phyloP scores from a whole-genome alignment of 495 filamentous ascomycete genomes.

The Elaphomyces granulatus region DNA sequence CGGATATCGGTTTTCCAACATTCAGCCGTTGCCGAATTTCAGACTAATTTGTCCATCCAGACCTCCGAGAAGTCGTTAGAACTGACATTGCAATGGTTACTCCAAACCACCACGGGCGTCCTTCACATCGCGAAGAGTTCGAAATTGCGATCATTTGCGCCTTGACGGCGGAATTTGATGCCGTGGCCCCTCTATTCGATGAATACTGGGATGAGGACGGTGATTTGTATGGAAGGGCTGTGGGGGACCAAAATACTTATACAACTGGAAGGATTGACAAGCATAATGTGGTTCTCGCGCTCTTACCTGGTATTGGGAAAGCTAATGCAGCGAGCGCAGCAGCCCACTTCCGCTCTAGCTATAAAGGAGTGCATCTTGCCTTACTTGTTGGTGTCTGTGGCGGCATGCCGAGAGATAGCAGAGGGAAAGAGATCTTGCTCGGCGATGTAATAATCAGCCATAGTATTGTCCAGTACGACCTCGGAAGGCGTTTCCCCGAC shows the following conservation, averaged over 20 bases:
- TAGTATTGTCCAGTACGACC: slow-evolving; percentile 20
- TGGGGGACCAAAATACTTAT: slow-evolving; percentile 17
- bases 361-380: slow-evolving; percentile 9
- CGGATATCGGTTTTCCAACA: too few relatives aligned
- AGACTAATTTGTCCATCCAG: too few relatives aligned
- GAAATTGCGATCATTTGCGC: slow-evolving; percentile 18
- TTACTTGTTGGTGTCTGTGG: slow-evolving; percentile 21
- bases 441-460: slow-evolving; percentile 33
- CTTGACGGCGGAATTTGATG: slow-evolving; percentile 14
- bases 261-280: slow-evolving; percentile 12
- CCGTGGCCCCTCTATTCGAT: slow-evolving; percentile 19
- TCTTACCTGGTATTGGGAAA: slow-evolving; percentile 13
- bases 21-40: too few relatives aligned
- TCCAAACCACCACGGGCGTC: too few relatives aligned
- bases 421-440: slow-evolving; percentile 14
- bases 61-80: too few relatives aligned
- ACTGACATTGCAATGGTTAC: too few relatives aligned
- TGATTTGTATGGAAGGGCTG: slow-evolving; percentile 6
- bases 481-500: slow-evolving; percentile 15
- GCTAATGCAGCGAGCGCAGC: slow-evolving; percentile 9
- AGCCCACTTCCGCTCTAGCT: slow-evolving; percentile 9
- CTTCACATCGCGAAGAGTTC: too few relatives aligned
- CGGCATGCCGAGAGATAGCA: slow-evolving; percentile 9
- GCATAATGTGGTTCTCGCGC: slow-evolving; percentile 16
- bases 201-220: slow-evolving; percentile 6